These are phyloP conservation scores for Populus hybrid DNA, from an alignment of 441 rosid species.

Conservation along the genomic window DNA sequence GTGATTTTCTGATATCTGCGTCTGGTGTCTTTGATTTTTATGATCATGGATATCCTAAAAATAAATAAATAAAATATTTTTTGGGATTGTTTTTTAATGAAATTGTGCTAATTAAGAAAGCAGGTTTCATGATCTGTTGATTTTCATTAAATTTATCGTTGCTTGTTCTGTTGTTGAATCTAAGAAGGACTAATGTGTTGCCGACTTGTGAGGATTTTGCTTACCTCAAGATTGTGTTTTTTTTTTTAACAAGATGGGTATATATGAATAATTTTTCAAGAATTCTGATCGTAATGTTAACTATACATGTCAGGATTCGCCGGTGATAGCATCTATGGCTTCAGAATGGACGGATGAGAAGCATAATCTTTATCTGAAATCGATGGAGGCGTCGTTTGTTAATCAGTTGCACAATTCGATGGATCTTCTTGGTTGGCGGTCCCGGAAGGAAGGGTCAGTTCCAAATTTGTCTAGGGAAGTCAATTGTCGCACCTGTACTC, in stretches of 20 bases:
- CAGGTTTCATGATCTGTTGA: too few relatives aligned
- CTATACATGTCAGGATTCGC: slow-evolving; percentile 33
- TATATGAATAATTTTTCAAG: neutral
- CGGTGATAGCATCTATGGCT: slow-evolving; percentile 26
- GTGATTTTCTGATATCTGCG: neutral
- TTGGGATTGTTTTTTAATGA: neutral
- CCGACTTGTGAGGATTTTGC: neutral
- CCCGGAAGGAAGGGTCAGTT: slow-evolving; percentile 18
- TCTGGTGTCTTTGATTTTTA: neutral
- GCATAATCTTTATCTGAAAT: slow-evolving; percentile 62
- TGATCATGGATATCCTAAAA: neutral
- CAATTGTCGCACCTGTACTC: slow-evolving; percentile 21
- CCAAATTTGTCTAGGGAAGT: slow-evolving; percentile 23
- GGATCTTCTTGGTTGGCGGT: slow-evolving; percentile 30
- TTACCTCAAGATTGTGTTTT: neutral
- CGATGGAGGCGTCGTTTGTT: slow-evolving; percentile 75
- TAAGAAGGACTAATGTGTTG: neutral
- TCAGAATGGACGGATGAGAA: slow-evolving; percentile 79
- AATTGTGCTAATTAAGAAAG: neutral
- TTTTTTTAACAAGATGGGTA: too few relatives aligned
- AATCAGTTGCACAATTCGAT: slow-evolving; percentile 53
- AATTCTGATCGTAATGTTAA: slow-evolving; percentile 18
- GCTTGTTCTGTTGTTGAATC: neutral
- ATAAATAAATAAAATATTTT: too few relatives aligned
- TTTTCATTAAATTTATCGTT: too few relatives aligned